Percentiles rank a stretch among this genome's conserved stretches.
These are phyloP conservation scores for Boletus sp. DNA, from an alignment of 768 basidiomycete species.

Conservation along the genomic window DNA sequence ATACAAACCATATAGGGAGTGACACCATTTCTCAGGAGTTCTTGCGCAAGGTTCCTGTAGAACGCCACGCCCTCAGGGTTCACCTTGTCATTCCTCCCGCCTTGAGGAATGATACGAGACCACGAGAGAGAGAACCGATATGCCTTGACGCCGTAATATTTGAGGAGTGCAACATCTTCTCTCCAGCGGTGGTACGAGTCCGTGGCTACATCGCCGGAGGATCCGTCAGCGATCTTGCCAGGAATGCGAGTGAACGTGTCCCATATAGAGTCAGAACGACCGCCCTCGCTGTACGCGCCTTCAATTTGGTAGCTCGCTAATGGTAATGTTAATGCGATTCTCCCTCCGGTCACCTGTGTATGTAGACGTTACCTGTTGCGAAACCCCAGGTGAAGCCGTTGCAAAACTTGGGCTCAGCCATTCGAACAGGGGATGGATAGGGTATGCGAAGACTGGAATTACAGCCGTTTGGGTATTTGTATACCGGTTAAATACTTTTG, in stretches of 20 bases:
- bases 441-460: not conserved
- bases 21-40: constrained; percentile 61
- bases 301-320: constrained; percentile 76
- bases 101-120: constrained; percentile 75
- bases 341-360: not conserved
- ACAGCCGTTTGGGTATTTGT: not conserved
- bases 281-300: constrained; percentile 60
- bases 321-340: not conserved
- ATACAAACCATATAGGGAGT: constrained; percentile 61
- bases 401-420: not conserved
- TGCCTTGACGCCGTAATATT: constrained; percentile 63
- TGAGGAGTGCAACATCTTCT: constrained; percentile 64
- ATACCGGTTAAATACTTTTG: not conserved
- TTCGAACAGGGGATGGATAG: not conserved
- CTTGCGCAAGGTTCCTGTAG: constrained; percentile 73
- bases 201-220: constrained; percentile 69
- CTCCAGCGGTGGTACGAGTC: constrained; percentile 74
- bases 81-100: constrained; percentile 69
- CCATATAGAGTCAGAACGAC: constrained; percentile 74
- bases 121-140: constrained; percentile 82
- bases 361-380: constrained; percentile 1
- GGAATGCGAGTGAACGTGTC: constrained; percentile 71
- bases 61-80: constrained; percentile 70
- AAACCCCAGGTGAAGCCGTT: constrained; percentile 4
- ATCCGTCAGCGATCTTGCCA: constrained; percentile 70